Conservation (phyloP, 306 rosid genomes). For the Luffa acutangula region DNA sequence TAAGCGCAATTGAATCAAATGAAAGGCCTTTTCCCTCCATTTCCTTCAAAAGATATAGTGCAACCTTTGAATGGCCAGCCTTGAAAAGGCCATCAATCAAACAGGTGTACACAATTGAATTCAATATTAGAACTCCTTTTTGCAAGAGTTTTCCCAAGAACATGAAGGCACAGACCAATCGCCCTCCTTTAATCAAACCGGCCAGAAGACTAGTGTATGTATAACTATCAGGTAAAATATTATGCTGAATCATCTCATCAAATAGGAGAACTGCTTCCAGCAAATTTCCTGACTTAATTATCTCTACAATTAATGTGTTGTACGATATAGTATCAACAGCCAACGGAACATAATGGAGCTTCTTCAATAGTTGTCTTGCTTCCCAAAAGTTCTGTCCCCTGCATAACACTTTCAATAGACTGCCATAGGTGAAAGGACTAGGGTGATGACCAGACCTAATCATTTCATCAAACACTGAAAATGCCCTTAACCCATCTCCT, state of each 20-base stretch:
- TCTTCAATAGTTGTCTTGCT: constrained; percentile 33
- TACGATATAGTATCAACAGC: constrained; percentile 41
- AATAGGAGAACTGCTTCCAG: constrained; percentile 39
- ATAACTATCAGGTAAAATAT: constrained; percentile 43
- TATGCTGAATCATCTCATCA: constrained; percentile 46
- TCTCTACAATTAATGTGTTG: constrained; percentile 46
- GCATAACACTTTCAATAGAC: constrained; percentile 58
- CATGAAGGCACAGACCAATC: constrained; percentile 45
- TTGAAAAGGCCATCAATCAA: constrained; percentile 54
- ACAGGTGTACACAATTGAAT: constrained; percentile 42
- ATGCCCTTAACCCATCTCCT: constrained; percentile 47
- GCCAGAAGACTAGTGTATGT: constrained; percentile 50
- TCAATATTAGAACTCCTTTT: constrained; percentile 30
- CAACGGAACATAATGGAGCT: constrained; percentile 37
- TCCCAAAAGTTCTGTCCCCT: constrained; percentile 43
- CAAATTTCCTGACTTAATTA: constrained; percentile 46
- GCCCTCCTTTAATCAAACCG: constrained; percentile 49
- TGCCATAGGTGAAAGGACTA: constrained; percentile 49
- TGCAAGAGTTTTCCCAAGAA: constrained; percentile 36
- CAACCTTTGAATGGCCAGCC: constrained; percentile 54
- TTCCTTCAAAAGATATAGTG: constrained; percentile 48
- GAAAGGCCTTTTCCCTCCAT: constrained; percentile 45
- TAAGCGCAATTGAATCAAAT: constrained; percentile 42
- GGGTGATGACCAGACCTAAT: constrained; percentile 44
- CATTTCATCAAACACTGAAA: constrained; percentile 52